Evolutionary conservation across 108 stramenopile species (phyloP), one percentile per base, ranked within the genome.

Genomic region (Chaetoceros tenuissimus): DNA sequence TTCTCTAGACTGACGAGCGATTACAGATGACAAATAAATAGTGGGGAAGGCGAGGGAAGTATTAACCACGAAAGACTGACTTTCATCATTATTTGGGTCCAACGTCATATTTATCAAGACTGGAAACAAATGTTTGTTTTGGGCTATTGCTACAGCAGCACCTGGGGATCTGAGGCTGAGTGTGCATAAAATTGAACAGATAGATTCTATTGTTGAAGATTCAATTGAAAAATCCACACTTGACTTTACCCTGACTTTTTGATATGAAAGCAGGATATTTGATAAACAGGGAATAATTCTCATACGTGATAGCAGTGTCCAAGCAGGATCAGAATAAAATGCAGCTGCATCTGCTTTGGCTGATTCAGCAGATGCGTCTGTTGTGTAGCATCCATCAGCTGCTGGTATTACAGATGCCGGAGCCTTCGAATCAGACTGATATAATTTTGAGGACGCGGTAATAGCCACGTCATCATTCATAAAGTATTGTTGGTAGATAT

Each of bases 291-390:
- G 92, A 22, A 93, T 52, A 25, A 93, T 85, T n/a, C 74, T 60
- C 92, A 93, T 93, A 48, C 73, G 69, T 24, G 87, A 89, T 22
- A 93, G 48, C 29, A 93, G 62, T 5, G 84, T 87, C 92, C 92
- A 93, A 55, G 82, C 67, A 31, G 92, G 92, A 64, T 93, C 92
- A 17, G 53, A 64, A 47, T 71, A 70, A 67, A 93, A 93, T 13
- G 73, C 79, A 31, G 85, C 67, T n/a, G 74, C 84, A 63, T 93
- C 92, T 23, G 57, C 49, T 51, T 69, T 54, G 0, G 91, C 91
- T n/a, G 82, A 81, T 26, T 75, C 69, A 31, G 85, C 76, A 24
- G 84, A 83, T 2, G 92, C 89, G 40, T 75, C 61, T 44, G 87
- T 79, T 16, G 72, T 57, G 62, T 93, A 93, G 27, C 59, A 71